Conservation (phyloP, 1,284 basidiomycete species). For the Cystobasidium slooffiae region DNA sequence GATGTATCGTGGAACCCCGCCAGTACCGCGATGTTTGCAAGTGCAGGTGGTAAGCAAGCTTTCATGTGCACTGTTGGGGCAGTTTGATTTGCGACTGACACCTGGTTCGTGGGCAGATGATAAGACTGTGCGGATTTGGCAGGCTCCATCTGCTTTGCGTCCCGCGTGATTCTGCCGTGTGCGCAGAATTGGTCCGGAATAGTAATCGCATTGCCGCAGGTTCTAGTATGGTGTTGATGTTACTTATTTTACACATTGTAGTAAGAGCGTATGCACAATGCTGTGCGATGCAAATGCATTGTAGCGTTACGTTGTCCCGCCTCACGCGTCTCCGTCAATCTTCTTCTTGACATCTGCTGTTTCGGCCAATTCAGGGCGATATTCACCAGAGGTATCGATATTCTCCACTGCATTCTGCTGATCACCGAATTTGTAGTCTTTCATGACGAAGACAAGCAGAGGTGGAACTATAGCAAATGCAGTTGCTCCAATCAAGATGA, state of each 20-base stretch:
- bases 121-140: conserved; percentile 51
- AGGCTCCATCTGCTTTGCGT: conserved; percentile 25
- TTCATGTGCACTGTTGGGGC: conserved; percentile 46
- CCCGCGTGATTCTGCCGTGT: not conserved
- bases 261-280: too few relatives aligned
- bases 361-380: conserved; percentile 6
- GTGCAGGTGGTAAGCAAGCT: conserved; percentile 51
- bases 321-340: not conserved
- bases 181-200: not conserved
- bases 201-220: not conserved
- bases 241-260: too few relatives aligned
- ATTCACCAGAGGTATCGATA: conserved; percentile 25
- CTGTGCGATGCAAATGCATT: too few relatives aligned
- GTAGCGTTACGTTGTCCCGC: too few relatives aligned
- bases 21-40: conserved; percentile 82
- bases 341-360: conserved; percentile 4
- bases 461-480: conserved; percentile 55
- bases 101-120: conserved; percentile 43
- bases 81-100: not conserved
- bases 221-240: too few relatives aligned
- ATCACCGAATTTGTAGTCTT: conserved; percentile 46
- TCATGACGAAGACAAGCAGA: conserved; percentile 43
- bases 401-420: conserved; percentile 49
- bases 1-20: conserved; percentile 92
- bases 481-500: conserved; percentile 62